Evolutionary conservation across 2,329 filamentous ascomycete genomes (phyloP).

Genomic region (Verticillium alfalfae): DNA sequence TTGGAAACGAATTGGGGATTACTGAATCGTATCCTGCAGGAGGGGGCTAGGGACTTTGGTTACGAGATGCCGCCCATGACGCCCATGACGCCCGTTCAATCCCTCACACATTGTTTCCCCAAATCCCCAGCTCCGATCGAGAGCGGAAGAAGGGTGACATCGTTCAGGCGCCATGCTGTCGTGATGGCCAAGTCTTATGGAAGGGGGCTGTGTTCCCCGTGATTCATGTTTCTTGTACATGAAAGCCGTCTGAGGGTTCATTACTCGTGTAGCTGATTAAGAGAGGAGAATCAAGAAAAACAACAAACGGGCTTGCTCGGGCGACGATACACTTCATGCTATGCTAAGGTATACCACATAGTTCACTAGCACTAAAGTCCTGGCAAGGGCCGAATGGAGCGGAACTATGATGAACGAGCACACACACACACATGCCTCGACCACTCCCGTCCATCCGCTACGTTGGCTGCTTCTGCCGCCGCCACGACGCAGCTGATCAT

Average conservation of each 20-base stretch:
- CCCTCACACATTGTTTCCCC: neutral
- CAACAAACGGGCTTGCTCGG: neutral
- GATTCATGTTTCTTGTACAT: neutral
- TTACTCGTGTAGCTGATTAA: neutral
- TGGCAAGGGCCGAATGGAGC: neutral
- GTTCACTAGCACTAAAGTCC: neutral
- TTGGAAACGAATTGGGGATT: neutral
- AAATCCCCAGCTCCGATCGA: neutral
- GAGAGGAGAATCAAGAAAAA: too few species aligned
- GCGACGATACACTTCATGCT: neutral
- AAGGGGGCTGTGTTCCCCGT: neutral
- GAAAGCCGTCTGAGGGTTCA: neutral
- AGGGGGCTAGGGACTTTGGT: neutral
- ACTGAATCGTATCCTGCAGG: neutral
- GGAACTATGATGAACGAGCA: neutral
- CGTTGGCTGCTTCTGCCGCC: neutral
- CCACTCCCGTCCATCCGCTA: neutral
- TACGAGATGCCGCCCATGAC: neutral
- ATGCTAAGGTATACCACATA: neutral
- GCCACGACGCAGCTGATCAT: neutral
- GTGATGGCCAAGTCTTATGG: neutral
- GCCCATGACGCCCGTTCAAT: neutral
- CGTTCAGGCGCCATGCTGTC: neutral
- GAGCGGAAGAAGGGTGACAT: neutral
- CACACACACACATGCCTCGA: neutral